Evolutionary conservation across 306 rosid species (phyloP).

Genomic region (Cercis canadensis): DNA sequence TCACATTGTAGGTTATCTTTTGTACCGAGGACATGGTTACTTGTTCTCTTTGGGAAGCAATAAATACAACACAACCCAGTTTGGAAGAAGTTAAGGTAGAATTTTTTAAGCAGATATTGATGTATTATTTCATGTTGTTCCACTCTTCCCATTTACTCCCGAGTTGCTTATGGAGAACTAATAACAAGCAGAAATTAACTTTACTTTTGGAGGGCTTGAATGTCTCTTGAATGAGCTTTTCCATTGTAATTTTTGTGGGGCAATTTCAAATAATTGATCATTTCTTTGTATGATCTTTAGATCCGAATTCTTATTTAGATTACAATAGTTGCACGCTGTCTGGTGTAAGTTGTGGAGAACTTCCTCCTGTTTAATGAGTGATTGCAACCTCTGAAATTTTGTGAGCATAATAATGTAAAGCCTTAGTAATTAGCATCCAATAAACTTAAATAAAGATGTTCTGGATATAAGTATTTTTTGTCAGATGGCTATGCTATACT

Average conservation of each 20-base stretch:
- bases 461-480: conserved; percentile 2
- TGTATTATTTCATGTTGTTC: conserved; percentile 18
- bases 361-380: conserved; percentile 1
- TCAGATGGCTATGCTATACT: too few relatives aligned
- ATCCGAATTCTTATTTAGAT: neutral
- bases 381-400: conserved; percentile 6
- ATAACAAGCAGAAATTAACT: conserved; percentile 15
- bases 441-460: conserved; percentile 14
- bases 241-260: neutral
- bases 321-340: conserved; percentile 7
- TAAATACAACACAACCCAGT: conserved; percentile 69
- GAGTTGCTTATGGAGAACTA: conserved; percentile 4
- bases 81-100: conserved; percentile 69
- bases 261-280: neutral
- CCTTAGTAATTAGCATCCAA: neutral
- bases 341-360: neutral
- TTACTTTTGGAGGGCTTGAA: neutral
- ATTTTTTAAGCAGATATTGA: conserved; percentile 28
- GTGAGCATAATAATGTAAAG: conserved; percentile 22
- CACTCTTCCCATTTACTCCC: conserved; percentile 7
- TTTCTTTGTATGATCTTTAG: conserved; percentile 10
- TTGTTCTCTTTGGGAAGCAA: conserved; percentile 80
- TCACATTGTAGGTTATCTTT: conserved; percentile 57
- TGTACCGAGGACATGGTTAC: conserved; percentile 87
- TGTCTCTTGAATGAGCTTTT: conserved; percentile 1